Conservation (phyloP, 108 stramenopile species). For the Cyclostephanos invisitatus region DNA sequence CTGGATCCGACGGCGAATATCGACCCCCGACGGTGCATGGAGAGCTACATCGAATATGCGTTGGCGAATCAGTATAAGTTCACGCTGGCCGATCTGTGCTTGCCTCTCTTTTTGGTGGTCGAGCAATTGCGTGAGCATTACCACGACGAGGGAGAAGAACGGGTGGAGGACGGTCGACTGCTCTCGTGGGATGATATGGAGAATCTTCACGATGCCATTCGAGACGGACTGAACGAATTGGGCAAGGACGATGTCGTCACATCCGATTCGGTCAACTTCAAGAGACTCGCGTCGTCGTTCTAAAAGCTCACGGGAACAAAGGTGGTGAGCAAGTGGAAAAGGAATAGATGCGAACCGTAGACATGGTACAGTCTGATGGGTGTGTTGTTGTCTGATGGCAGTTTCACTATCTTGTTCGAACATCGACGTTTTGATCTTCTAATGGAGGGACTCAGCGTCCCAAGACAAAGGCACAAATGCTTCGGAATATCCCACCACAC, state of each 20-base stretch:
- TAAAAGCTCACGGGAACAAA: slow-evolving; percentile 47
- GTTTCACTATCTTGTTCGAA: no score
- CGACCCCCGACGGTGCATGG: slow-evolving; percentile 8
- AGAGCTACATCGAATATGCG: slow-evolving; percentile 40
- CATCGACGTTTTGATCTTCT: no score
- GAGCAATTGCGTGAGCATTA: slow-evolving; percentile 57
- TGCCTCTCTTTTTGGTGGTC: slow-evolving; percentile 49
- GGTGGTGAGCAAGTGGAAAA: slow-evolving; percentile 59
- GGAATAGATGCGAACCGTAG: slow-evolving; percentile 53
- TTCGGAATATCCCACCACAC: no score
- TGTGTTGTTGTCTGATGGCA: no score
- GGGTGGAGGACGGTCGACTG: no score
- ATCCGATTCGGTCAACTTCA: slow-evolving; percentile 38
- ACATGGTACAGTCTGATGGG: no score
- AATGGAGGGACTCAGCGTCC: no score
- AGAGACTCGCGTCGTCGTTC: slow-evolving; percentile 46
- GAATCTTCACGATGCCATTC: slow-evolving; percentile 8
- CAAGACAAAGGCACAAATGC: no score
- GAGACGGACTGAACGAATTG: slow-evolving; percentile 30
- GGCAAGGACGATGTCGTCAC: slow-evolving; percentile 22
- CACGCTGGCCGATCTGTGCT: slow-evolving; percentile 39
- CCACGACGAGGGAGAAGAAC: slow-evolving; percentile 23
- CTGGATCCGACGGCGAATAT: background rate
- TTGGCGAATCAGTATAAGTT: slow-evolving; percentile 18
- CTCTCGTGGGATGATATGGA: slow-evolving; percentile 15